Conservation (phyloP, 495 filamentous ascomycete species). For the Bacidia rubella region DNA sequence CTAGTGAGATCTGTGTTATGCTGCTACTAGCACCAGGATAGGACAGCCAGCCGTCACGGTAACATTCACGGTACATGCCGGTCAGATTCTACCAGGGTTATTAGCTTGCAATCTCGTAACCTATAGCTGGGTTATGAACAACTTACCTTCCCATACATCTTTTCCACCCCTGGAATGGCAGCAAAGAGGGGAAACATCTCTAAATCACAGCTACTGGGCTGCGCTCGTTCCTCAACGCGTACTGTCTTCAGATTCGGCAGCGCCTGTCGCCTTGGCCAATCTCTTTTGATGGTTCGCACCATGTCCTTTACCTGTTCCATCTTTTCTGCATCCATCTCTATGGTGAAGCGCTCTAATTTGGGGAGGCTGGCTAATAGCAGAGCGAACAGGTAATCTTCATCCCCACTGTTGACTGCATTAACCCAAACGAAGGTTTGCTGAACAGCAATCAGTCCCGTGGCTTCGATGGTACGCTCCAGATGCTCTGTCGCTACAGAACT, state of each 20-base stretch:
- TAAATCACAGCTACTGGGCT: slow-evolving; percentile 8
- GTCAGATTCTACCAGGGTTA: slow-evolving; percentile 4
- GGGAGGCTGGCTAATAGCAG: slow-evolving; percentile 12
- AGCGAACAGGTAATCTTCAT: slow-evolving; percentile 15
- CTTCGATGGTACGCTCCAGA: slow-evolving; percentile 2
- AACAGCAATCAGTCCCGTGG: slow-evolving; percentile 5
- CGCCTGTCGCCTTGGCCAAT: not conserved
- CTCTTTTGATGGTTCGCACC: slow-evolving; percentile 10
- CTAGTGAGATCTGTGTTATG: slow-evolving; percentile 13
- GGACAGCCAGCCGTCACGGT: slow-evolving; percentile 15
- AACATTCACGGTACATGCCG: slow-evolving; percentile 16
- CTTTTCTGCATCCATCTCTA: slow-evolving; percentile 8
- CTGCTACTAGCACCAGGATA: slow-evolving; percentile 14
- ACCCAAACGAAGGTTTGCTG: slow-evolving; percentile 5
- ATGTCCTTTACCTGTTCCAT: slow-evolving; percentile 16
- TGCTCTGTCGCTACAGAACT: slow-evolving; percentile 6
- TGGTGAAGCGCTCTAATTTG: slow-evolving; percentile 8
- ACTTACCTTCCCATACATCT: slow-evolving; percentile 11
- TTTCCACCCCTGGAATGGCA: slow-evolving; percentile 10
- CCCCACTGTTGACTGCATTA: slow-evolving; percentile 5
- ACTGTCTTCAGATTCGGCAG: slow-evolving; percentile 10
- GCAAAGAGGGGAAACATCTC: slow-evolving; percentile 15
- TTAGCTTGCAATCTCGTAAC: not conserved
- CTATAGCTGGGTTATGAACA: not conserved
- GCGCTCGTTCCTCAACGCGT: slow-evolving; percentile 9